phyloP scores from a whole-genome alignment of 2,329 filamentous ascomycete species.

The Alternaria sp. region DNA sequence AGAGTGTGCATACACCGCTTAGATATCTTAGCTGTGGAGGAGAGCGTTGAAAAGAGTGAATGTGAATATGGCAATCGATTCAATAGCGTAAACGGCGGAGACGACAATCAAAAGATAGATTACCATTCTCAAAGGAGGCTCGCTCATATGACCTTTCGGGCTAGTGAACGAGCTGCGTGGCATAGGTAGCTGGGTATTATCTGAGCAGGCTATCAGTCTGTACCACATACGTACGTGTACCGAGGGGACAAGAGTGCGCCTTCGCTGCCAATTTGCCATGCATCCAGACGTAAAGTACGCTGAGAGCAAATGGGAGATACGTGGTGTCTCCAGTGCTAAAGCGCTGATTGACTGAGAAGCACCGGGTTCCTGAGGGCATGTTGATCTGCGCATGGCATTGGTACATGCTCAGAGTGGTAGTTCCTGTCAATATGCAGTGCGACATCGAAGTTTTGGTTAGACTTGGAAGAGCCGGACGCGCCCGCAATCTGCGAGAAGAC shows the following conservation, averaged over 20 bases:
- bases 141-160: slow-evolving; percentile 8
- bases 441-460: slow-evolving; percentile 16
- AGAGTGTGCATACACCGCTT: neutral
- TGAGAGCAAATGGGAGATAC: neutral
- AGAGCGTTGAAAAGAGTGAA: neutral
- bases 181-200: slow-evolving; percentile 2
- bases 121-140: neutral
- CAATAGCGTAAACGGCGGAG: neutral
- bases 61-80: neutral
- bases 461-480: slow-evolving; percentile 5
- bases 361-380: neutral
- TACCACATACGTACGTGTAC: slow-evolving; percentile 3
- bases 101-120: neutral
- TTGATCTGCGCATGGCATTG: slow-evolving; percentile 11
- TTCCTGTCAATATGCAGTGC: slow-evolving; percentile 12
- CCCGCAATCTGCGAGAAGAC: slow-evolving; percentile 7
- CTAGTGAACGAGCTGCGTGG: slow-evolving; percentile 31
- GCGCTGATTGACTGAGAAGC: neutral
- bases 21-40: neutral
- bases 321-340: slow-evolving; percentile 5
- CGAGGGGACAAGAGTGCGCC: slow-evolving; percentile 1
- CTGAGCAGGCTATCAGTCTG: slow-evolving; percentile 11
- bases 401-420: slow-evolving; percentile 3
- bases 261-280: slow-evolving; percentile 2
- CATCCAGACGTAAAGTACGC: neutral